These are phyloP conservation scores for Neofusicoccum sp. DNA, from an alignment of 2,329 filamentous ascomycete species.

Conservation along the genomic window DNA sequence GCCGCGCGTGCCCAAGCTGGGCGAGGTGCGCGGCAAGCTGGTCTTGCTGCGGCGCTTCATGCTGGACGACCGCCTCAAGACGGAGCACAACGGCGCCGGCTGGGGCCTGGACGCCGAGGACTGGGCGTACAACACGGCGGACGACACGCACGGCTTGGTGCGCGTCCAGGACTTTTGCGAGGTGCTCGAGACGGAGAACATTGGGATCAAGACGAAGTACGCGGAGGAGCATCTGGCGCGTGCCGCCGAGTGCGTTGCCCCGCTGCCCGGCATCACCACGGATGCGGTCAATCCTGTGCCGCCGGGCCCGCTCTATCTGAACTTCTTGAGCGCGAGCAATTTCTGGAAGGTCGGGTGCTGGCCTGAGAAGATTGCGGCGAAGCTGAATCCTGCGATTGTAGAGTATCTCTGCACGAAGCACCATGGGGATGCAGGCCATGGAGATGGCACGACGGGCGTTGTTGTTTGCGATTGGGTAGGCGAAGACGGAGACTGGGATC, in stretches of 20 bases:
- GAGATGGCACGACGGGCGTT: constrained; percentile 78
- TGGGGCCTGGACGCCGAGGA: constrained; percentile 59
- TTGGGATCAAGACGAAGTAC: constrained; percentile 75
- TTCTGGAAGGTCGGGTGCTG: constrained; percentile 92
- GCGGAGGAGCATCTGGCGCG: constrained; percentile 74
- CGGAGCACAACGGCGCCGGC: constrained; percentile 49
- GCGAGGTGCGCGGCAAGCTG: constrained; percentile 76
- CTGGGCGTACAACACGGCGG: constrained; percentile 88
- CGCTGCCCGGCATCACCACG: constrained; percentile 41
- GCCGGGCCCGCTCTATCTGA: constrained; percentile 72
- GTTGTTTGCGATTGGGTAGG: constrained; percentile 95
- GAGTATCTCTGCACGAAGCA: constrained; percentile 58
- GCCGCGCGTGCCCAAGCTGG: constrained; percentile 72
- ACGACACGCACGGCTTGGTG: constrained; percentile 70
- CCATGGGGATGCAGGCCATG: constrained; percentile 39
- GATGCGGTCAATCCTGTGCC: constrained; percentile 42
- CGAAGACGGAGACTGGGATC: constrained; percentile 81
- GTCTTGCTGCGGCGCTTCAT: constrained; percentile 80
- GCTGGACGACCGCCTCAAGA: constrained; percentile 56
- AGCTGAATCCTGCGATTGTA: constrained; percentile 75
- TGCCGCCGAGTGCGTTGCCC: constrained; percentile 45
- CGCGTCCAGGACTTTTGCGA: constrained; percentile 96
- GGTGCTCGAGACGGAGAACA: constrained; percentile 70
- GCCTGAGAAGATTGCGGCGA: constrained; percentile 87
- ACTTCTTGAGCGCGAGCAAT: constrained; percentile 87